Base-by-base conservation (phyloP, 2,329 filamentous ascomycete genomes). In the Epichloe amarillans region DNA sequence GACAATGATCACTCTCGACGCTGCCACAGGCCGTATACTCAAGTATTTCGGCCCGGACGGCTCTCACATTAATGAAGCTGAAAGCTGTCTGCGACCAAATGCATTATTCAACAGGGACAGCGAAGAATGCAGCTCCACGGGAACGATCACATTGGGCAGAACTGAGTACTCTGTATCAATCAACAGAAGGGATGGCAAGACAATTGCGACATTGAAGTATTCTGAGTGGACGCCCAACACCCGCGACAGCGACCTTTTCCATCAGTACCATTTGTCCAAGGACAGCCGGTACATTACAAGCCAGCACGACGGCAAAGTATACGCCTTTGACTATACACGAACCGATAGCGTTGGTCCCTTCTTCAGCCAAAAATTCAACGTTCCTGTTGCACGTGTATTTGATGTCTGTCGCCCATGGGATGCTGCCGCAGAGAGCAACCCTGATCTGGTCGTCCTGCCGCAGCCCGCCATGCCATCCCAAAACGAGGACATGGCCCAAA, bases 191-290 rank as follows among this genome's bases (percentile, higher is more conserved):
- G 79, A 85, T 57, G 83, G 84, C 1, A 79, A 84, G 53, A 79
- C 81, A 7, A 84, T 98, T 55, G 95, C 89, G 61, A 95, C 88
- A 0, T 79, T 98, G 58, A 90, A 82, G 57, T 98, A 94, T 63
- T 86, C 88, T 11, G 93, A 98, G 65, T 98, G 93, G 93, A 83
- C 82, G 0, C 87, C 90, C 14, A 98, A 98, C 66, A 94, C 85
- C 53, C 86, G 83, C 54, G 91, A 98, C 66, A 80, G 80, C 55
- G 93, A 98, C 63, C 79, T 98, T 6, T 83, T 88, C 60, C 79
- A 79, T 47, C 88, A 97, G 62, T 93, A 97, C 61, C 78, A 77
- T 14, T 70, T 74, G 11, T 88, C 89, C 0, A 83, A 90, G 63
- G 90, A 97, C 64, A 83, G 86, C 57, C 86, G 85, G 54, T 96